Percentiles rank a stretch among this genome's conserved stretches.
phyloP scores from a whole-genome alignment of 148 eudicot species.

The Amaranthus hypochondriacus region DNA sequence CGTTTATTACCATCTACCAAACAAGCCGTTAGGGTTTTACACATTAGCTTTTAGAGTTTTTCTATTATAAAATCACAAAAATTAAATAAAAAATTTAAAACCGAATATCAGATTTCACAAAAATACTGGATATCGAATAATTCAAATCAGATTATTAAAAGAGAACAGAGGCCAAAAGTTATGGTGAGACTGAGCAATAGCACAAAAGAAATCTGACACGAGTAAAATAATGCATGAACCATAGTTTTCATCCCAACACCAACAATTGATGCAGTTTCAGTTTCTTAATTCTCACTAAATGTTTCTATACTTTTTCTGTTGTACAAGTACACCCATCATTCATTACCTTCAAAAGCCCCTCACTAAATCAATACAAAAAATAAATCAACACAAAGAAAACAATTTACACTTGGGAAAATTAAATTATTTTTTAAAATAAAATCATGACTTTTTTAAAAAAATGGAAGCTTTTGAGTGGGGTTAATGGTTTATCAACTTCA shows the following conservation, averaged over 20 bases:
- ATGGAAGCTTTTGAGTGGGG: constrained; percentile 2
- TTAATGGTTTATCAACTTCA: background rate
- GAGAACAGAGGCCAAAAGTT: background rate
- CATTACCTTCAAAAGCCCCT: too few species aligned
- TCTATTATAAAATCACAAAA: too few species aligned
- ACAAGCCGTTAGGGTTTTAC: too few species aligned
- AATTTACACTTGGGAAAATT: background rate
- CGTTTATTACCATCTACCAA: too few species aligned
- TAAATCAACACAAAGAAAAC: background rate
- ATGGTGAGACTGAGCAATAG: background rate
- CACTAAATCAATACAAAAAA: background rate
- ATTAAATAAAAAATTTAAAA: too few species aligned
- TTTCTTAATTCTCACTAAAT: background rate
- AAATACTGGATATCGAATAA: background rate
- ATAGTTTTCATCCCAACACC: constrained; percentile 6
- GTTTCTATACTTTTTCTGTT: background rate
- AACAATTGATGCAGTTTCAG: background rate
- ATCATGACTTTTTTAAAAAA: background rate
- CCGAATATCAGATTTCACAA: too few species aligned
- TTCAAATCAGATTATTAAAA: background rate
- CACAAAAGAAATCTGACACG: background rate
- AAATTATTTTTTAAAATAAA: background rate
- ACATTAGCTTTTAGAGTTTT: too few species aligned
- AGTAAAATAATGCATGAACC: background rate
- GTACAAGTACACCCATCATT: too few species aligned